Base-by-base conservation (phyloP, 768 basidiomycete genomes). In the Tricholomella constricta region DNA sequence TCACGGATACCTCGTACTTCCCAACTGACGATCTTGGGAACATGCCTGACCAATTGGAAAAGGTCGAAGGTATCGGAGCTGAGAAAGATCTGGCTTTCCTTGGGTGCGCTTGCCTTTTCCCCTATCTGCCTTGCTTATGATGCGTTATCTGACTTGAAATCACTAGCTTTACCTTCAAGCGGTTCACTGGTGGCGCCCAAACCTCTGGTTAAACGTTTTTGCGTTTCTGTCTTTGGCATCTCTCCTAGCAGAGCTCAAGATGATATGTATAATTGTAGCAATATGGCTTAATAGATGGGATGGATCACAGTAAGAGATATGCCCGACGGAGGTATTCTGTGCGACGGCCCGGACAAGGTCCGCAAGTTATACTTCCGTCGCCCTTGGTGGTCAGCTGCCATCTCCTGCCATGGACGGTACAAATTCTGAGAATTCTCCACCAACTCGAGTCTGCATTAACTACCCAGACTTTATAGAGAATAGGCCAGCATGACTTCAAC, bases 1-100 rank as follows among this genome's bases (percentile, higher is more conserved):
- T 90, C 63, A 94, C 92, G 20, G 94, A 97, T 64, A 97, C 94
- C 0, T 91, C 88, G 2, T 96, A 98, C 74, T 98, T 98, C 88
- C 94, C 94, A 2, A 94, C 90, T 3, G 94, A 97, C 59, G 94
- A 97, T 61, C 81, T 94, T 22, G 85, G 86, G 34, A 83, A 89
- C 60, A 80, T 83, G 44, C 75, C 83, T 4, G 80, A 81, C 56
- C 79, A 84, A 48, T 69, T 85, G 44, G 83, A 85, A 54, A 70
- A 69, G 55, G 83, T 83, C 32, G 83, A 86, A 61, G 80, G 80
- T 44, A 75, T 86, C 44, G 77, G 82, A 47, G 80, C 83, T 48
- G 84, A 86, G 70, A 84, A 86, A 54, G 82, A 86, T 68, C 74
- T 86, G 51, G 84, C 84, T 35, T 86, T 85, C 74, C 70, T 86